A percentile compares a stretch with the other conserved stretches of the same genome.
These are phyloP conservation scores for Arthroderma uncinatum DNA, from an alignment of 2,329 filamentous ascomycete species.

Conservation along the genomic window DNA sequence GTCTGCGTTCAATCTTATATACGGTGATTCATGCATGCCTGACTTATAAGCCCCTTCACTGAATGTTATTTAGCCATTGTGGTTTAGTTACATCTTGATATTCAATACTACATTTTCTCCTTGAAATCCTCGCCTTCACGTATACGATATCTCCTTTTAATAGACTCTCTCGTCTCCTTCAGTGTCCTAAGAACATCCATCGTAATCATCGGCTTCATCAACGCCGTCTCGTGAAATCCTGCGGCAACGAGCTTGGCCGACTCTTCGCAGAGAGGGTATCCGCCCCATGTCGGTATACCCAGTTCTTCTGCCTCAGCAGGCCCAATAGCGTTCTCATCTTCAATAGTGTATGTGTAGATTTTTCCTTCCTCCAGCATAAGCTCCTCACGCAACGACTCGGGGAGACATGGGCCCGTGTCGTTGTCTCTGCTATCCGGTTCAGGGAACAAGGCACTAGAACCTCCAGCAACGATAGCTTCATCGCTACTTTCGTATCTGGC, in stretches of 20 bases:
- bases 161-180: background rate
- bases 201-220: constrained; percentile 5
- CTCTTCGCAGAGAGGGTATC: background rate
- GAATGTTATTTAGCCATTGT: background rate
- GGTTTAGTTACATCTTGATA: background rate
- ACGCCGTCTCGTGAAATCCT: background rate
- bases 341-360: background rate
- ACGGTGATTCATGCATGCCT: too few species aligned
- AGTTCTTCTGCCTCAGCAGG: background rate
- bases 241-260: constrained; percentile 3
- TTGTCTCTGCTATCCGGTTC: background rate
- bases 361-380: background rate
- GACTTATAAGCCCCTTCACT: too few species aligned
- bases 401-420: background rate
- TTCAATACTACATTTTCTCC: background rate
- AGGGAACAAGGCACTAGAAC: background rate
- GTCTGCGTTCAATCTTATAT: too few species aligned
- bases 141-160: background rate
- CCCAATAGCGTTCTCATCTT: background rate
- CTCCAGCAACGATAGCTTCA: background rate
- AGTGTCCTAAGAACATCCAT: background rate
- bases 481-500: background rate
- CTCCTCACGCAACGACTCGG: background rate
- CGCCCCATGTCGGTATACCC: background rate
- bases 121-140: background rate